These are phyloP conservation scores for Camellia oleifera DNA, from an alignment of 179 eudicot genomes.

Conservation along the genomic window DNA sequence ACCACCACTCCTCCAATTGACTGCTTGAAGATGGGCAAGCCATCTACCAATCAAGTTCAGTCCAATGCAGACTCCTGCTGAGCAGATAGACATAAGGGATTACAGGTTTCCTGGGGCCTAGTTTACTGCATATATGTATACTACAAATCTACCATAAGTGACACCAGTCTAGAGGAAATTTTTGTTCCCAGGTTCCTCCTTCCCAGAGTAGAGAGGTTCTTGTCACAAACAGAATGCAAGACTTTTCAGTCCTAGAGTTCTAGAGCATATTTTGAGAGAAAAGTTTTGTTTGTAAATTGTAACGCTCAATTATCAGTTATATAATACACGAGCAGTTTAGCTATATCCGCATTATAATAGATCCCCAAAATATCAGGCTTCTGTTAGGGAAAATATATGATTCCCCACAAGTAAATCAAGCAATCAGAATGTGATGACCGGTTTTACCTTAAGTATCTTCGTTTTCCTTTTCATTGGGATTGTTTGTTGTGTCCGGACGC, in stretches of 20 bases:
- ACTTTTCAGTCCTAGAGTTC: neutral
- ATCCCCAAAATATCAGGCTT: no score
- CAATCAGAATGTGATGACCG: no score
- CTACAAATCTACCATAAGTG: neutral
- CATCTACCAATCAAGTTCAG: neutral
- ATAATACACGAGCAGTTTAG: neutral
- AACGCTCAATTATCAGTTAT: neutral
- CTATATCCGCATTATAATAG: neutral
- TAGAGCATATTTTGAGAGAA: neutral
- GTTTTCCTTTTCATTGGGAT: no score
- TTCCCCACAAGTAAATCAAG: no score
- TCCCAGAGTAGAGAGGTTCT: neutral
- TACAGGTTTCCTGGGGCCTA: neutral
- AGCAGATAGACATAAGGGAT: neutral
- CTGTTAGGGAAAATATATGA: no score
- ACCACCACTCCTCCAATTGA: constrained; percentile 12
- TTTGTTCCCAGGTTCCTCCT: neutral
- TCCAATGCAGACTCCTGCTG: neutral
- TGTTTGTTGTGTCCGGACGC: no score
- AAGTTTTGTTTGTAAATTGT: neutral
- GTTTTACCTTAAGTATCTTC: no score
- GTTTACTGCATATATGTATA: neutral
- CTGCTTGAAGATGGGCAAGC: constrained; percentile 16
- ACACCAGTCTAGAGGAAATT: neutral
- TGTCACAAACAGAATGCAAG: neutral